These are phyloP conservation scores for Alternaria sp. DNA, from an alignment of 2,329 filamentous ascomycete species.

Conservation along the genomic window DNA sequence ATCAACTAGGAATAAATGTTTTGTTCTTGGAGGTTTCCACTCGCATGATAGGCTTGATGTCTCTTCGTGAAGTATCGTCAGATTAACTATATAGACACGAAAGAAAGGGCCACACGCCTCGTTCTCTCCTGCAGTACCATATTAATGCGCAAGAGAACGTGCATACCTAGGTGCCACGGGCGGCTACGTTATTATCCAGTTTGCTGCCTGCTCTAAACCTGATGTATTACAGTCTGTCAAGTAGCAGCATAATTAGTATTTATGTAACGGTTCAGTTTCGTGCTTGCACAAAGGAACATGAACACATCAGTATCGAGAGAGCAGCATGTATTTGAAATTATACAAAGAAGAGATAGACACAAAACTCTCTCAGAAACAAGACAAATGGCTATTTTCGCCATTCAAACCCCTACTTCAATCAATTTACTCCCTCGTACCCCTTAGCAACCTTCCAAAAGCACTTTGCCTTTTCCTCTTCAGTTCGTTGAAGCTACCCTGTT, in stretches of 20 bases:
- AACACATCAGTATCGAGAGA: neutral
- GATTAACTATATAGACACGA: neutral
- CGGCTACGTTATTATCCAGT: neutral
- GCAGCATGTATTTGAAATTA: neutral
- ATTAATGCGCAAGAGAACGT: neutral
- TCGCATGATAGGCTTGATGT: neutral
- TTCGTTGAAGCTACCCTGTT: slow-evolving; percentile 70
- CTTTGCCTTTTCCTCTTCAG: slow-evolving; percentile 52
- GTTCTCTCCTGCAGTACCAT: neutral
- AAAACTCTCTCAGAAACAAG: neutral
- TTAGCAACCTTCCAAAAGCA: slow-evolving; percentile 47
- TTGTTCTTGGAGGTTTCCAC: neutral
- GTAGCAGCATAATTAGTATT: neutral
- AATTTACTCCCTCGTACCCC: slow-evolving; percentile 38
- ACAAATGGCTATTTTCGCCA: neutral
- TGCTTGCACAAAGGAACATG: neutral
- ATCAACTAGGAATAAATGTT: neutral
- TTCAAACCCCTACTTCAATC: neutral
- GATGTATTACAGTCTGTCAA: neutral
- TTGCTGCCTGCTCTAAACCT: neutral
- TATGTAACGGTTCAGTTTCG: neutral
- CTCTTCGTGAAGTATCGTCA: neutral
- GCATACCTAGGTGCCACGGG: neutral
- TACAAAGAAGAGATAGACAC: neutral
- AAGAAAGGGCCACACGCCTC: neutral